Evolutionary conservation across 1,284 basidiomycete species (phyloP).

Genomic region (Schizophyllum amplum): DNA sequence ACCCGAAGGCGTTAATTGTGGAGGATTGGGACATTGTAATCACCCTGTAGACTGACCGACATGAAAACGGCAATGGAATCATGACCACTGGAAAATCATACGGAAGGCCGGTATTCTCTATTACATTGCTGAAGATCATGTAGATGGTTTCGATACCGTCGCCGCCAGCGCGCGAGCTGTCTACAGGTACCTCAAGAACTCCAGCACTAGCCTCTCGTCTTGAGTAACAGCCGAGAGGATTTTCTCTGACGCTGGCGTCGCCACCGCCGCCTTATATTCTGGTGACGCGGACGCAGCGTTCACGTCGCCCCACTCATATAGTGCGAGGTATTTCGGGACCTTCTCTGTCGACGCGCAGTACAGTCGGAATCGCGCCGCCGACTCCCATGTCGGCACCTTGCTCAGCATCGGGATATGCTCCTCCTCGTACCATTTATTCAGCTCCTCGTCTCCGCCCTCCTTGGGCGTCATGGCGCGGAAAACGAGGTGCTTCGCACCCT

Average conservation of each 20-base stretch:
- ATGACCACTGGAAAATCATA: too few relatives aligned
- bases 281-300: conserved; percentile 15
- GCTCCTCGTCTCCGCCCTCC: conserved; percentile 14
- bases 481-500: conserved; percentile 11
- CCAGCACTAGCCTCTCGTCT: conserved; percentile 11
- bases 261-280: conserved; percentile 21
- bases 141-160: too few relatives aligned
- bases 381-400: conserved; percentile 21
- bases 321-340: conserved; percentile 21
- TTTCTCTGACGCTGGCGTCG: conserved; percentile 22
- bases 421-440: conserved; percentile 24
- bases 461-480: conserved; percentile 20
- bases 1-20: conserved; percentile 61
- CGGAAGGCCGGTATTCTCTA: too few relatives aligned
- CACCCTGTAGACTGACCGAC: conserved; percentile 9
- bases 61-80: too few relatives aligned
- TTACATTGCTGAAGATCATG: too few relatives aligned
- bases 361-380: conserved; percentile 21
- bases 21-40: conserved; percentile 66
- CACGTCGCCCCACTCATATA: conserved; percentile 19
- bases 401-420: conserved; percentile 25
- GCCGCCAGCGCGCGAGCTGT: too few relatives aligned
- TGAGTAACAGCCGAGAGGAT: conserved; percentile 16
- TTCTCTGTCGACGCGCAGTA: conserved; percentile 6
- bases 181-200: conserved; percentile 4